Evolutionary conservation across 2,329 filamentous ascomycete genomes (phyloP), one percentile per base, ranked within the genome.

Genomic region (Metarhizium rileyi): DNA sequence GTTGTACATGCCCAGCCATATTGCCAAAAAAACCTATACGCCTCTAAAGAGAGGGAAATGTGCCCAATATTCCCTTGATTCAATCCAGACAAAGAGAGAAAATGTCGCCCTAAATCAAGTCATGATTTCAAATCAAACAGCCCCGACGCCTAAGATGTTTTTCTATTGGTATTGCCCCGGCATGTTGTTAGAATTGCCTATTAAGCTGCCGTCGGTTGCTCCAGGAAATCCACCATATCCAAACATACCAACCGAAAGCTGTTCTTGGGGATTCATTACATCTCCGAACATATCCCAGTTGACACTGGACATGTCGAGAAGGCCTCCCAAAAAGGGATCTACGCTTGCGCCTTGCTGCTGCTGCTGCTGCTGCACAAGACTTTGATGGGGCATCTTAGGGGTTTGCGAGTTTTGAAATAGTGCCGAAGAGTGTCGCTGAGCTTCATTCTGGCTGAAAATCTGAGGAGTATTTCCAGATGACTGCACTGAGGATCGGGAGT

Each of bases 221-320:
- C 47, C 56, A n/a, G 56, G 51, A 53, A 66, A 54, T 0, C 57
- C 56, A 30, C 61, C 63, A n/a, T 57, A 58, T 36, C 59, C 60
- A 48, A 67, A 67, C 49, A 66, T 59, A 41, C 61, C 56, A 10
- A 59, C 46, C 3, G 63, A 61, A 12, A 66, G 49, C 41, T 65
- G 62, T 9, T 58, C 57, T 27, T 60, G 57, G 26, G 55, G 50
- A 36, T 57, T 56, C n/a, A 56, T 30, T 50, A 63, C 54, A 48
- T 61, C 60, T 16, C 60, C 64, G 62, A 70, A 73, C 59, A 75
- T 66, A 48, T 75, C 72, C 68, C 73, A 74, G 45, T 74, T 72
- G 16, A 75, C 56, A 3, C 62, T 56, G 9, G 66, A 64, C 5
- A 69, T 61, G 52, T 77, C 73, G 18, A 75, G 54, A 48, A 71